A percentile compares a stretch with the other conserved stretches of the same genome.
These are phyloP conservation scores for Erysimum cheiri DNA, from an alignment of 441 rosid genomes.

Conservation along the genomic window DNA sequence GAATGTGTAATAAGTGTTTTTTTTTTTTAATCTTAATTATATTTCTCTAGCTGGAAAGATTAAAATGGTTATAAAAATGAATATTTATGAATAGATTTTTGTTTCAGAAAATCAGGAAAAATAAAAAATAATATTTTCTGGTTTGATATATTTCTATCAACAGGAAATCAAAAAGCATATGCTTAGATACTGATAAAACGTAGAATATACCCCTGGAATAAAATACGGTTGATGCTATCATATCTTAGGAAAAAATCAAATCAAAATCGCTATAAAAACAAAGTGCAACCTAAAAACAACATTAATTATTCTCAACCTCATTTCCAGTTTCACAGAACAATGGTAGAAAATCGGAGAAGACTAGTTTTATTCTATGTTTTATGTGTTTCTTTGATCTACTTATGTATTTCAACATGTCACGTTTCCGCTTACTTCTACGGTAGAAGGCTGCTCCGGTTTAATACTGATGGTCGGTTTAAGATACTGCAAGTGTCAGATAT, in stretches of 20 bases:
- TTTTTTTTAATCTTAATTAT: background rate
- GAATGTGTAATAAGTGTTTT: background rate
- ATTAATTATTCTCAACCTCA: background rate
- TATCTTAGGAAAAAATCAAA: slow-evolving; percentile 14
- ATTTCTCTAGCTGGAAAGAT: background rate
- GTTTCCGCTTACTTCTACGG: slow-evolving; percentile 27
- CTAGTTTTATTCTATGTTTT: slow-evolving; percentile 3
- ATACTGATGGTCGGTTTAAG: slow-evolving; percentile 64
- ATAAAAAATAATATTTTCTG: background rate
- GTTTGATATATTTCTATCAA: background rate
- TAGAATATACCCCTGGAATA: slow-evolving; percentile 34
- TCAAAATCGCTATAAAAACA: slow-evolving; percentile 12
- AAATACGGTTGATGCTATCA: background rate
- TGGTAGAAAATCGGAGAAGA: slow-evolving; percentile 23
- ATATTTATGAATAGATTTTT: slow-evolving; percentile 1
- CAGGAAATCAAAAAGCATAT: slow-evolving; percentile 14
- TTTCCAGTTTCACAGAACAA: slow-evolving; percentile 14
- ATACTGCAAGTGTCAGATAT: slow-evolving; percentile 86
- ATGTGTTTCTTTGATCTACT: slow-evolving; percentile 27
- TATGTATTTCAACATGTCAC: slow-evolving; percentile 18
- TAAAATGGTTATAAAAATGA: background rate
- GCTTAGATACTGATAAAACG: background rate
- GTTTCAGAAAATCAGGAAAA: background rate
- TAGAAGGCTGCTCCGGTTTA: slow-evolving; percentile 55
- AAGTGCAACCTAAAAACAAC: background rate